Evolutionary conservation across 257 asterid species (phyloP).

Genomic region (Rubia yunnanensis): DNA sequence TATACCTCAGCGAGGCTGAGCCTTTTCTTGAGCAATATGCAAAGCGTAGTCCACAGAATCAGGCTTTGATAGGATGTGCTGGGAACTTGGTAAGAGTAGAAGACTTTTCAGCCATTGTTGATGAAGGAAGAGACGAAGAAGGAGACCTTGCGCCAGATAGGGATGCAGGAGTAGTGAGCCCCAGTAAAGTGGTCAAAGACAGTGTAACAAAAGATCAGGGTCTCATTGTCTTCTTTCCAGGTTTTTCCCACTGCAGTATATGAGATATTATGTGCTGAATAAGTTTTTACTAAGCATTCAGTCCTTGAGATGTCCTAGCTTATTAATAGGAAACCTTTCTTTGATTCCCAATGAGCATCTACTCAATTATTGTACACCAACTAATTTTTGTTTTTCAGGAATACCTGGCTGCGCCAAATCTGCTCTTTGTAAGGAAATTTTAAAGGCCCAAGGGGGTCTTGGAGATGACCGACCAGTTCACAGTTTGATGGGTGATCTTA

Average conservation of each 20-base stretch:
- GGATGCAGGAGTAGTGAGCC: slow-evolving; percentile 41
- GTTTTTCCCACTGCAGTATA: slow-evolving; percentile 21
- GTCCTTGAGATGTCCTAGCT: neutral
- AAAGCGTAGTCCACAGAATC: slow-evolving; percentile 81
- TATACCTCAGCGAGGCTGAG: slow-evolving; percentile 88
- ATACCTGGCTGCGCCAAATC: slow-evolving; percentile 99
- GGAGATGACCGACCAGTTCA: slow-evolving; percentile 88
- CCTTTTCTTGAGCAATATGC: slow-evolving; percentile 95
- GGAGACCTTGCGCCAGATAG: slow-evolving; percentile 73
- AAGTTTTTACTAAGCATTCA: neutral
- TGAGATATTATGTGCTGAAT: neutral
- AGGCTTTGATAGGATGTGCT: slow-evolving; percentile 84
- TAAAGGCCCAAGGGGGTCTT: slow-evolving; percentile 56
- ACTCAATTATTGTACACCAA: slow-evolving; percentile 20
- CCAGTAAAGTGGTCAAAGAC: slow-evolving; percentile 45
- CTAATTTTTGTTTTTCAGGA: slow-evolving; percentile 36
- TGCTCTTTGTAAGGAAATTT: slow-evolving; percentile 81
- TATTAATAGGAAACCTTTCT: neutral
- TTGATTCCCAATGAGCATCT: neutral
- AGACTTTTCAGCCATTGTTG: slow-evolving; percentile 72
- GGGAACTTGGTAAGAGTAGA: slow-evolving; percentile 81
- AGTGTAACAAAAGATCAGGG: slow-evolving; percentile 67
- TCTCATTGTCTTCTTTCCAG: slow-evolving; percentile 92
- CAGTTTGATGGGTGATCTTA: slow-evolving; percentile 93
- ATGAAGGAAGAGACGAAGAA: slow-evolving; percentile 77